These are phyloP conservation scores for Wickerhamiella musiphila DNA, from an alignment of 805 yeast genomes.

Conservation along the genomic window DNA sequence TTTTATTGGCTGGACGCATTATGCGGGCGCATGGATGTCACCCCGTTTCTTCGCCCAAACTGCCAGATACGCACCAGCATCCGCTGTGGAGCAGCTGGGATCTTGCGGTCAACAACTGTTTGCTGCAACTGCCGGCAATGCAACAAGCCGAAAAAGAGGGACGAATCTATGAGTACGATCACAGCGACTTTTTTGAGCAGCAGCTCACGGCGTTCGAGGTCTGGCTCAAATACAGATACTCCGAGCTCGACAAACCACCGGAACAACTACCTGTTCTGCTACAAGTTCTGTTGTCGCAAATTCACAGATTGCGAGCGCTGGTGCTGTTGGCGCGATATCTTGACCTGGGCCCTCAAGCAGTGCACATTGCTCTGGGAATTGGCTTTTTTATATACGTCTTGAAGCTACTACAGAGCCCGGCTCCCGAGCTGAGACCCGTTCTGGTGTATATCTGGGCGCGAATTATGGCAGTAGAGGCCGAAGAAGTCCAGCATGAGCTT, in stretches of 20 bases:
- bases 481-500: constrained; percentile 78
- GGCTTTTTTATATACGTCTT: constrained; percentile 93
- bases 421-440: constrained; percentile 87
- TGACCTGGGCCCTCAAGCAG: constrained; percentile 97
- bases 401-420: constrained; percentile 80
- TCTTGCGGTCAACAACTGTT: constrained; percentile 84
- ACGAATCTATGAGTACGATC: constrained; percentile 44
- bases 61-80: constrained; percentile 71
- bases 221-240: constrained; percentile 75
- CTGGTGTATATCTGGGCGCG: constrained; percentile 95
- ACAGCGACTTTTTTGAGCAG: constrained; percentile 88
- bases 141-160: constrained; percentile 22
- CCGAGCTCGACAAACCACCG: constrained; percentile 72
- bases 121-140: constrained; percentile 31
- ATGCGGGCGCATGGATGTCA: constrained; percentile 90
- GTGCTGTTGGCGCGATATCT: constrained; percentile 68
- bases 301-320: constrained; percentile 78
- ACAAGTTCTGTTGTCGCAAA: constrained; percentile 85
- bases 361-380: constrained; percentile 74
- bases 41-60: constrained; percentile 83
- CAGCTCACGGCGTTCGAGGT: constrained; percentile 91
- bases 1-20: constrained; percentile 75
- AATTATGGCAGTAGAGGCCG: constrained; percentile 86
- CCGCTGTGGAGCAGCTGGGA: constrained; percentile 99
- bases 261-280: constrained; percentile 88